Evolutionary conservation across 23 red algal species (phyloP).

Genomic region (Gracilaria domingensis): DNA sequence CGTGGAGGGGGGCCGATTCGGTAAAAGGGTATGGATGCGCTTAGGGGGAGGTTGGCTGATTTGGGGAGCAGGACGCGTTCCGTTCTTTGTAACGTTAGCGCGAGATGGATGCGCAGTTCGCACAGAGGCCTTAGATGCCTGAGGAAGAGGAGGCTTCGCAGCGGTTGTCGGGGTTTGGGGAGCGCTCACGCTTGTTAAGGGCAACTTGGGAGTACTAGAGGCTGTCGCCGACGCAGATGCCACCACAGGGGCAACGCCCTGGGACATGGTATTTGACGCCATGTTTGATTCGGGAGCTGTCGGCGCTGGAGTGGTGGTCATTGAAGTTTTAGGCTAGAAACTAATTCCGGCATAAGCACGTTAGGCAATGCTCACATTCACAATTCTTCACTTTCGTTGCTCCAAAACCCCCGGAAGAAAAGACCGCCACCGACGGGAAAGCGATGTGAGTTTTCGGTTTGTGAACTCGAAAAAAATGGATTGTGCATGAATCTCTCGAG

Average conservation of each 20-base stretch:
- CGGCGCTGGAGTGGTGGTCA: not conserved
- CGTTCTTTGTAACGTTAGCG: not conserved
- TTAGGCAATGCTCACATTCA: too few species aligned
- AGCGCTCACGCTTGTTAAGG: not conserved
- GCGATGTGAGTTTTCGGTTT: too few species aligned
- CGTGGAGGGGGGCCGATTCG: not conserved
- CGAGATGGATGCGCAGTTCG: not conserved
- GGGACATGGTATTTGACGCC: not conserved
- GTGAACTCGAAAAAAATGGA: too few species aligned
- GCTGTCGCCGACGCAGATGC: not conserved
- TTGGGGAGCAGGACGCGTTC: not conserved
- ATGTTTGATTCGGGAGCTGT: not conserved
- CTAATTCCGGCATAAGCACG: too few species aligned
- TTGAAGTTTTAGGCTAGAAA: not conserved
- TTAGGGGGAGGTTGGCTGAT: not conserved
- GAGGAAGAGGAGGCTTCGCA: slow-evolving; percentile 26
- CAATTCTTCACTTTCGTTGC: too few species aligned
- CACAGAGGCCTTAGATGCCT: not conserved
- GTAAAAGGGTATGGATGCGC: slow-evolving; percentile 10
- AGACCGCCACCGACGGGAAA: too few species aligned
- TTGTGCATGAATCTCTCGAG: too few species aligned
- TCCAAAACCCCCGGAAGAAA: too few species aligned
- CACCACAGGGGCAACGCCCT: not conserved
- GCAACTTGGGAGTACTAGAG: not conserved
- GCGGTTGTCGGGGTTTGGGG: slow-evolving; percentile 13